A percentile compares a stretch with the other conserved stretches of the same genome.
phyloP scores from a whole-genome alignment of 306 rosid species.

The Cyclanthera cordifolia region DNA sequence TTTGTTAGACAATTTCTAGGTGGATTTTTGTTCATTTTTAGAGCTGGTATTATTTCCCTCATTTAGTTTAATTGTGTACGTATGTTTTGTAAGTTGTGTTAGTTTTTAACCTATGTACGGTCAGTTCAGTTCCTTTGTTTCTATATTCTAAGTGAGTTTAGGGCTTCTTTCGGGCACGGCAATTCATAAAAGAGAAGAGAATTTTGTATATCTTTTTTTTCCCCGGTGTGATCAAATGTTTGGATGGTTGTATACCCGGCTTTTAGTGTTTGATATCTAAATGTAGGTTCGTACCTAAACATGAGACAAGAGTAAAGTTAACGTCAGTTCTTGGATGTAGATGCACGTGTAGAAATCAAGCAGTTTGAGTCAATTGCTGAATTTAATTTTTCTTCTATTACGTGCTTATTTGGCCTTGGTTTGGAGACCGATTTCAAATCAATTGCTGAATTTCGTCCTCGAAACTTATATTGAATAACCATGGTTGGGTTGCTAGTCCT shows the following conservation, averaged over 20 bases:
- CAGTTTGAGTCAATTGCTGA: background rate
- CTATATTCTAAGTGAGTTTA: background rate
- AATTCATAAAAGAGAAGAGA: background rate
- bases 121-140: background rate
- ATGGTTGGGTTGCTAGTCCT: background rate
- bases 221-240: background rate
- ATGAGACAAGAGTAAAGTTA: background rate
- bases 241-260: background rate
- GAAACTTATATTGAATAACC: background rate
- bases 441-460: background rate
- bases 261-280: background rate
- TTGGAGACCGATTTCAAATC: background rate
- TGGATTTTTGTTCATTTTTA: background rate
- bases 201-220: background rate
- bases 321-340: background rate
- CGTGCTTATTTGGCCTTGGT: background rate
- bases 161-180: background rate
- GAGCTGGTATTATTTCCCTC: background rate
- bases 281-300: background rate
- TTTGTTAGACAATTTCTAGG: background rate
- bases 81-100: background rate
- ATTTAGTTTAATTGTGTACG: background rate
- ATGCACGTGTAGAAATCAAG: constrained; percentile 5
- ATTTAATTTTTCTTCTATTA: background rate
- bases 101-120: background rate